These are phyloP conservation scores for Malania oleifera DNA, from an alignment of 164 flowering plant genomes.

Conservation along the genomic window DNA sequence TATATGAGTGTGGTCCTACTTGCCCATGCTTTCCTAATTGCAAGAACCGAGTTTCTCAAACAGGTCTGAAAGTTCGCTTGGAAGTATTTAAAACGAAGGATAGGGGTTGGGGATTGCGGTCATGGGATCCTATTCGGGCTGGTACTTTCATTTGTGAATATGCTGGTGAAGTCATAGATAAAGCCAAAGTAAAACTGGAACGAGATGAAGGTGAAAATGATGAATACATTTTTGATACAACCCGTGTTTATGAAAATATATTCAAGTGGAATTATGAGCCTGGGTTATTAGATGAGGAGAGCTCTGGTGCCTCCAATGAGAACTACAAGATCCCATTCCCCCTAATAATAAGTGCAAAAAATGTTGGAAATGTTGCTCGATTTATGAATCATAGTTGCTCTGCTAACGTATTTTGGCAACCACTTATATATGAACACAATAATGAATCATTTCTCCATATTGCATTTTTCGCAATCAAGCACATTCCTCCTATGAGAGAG, in stretches of 20 bases:
- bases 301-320: background rate
- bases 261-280: slow-evolving; percentile 1
- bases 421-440: background rate
- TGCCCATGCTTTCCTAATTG: slow-evolving; percentile 6
- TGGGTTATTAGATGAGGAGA: background rate
- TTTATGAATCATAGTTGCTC: slow-evolving; percentile 6
- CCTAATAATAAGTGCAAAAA: background rate
- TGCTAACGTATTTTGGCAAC: slow-evolving; percentile 4
- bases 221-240: background rate
- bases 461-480: slow-evolving; percentile 1
- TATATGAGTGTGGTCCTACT: slow-evolving; percentile 4
- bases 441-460: background rate
- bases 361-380: slow-evolving; percentile 6
- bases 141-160: slow-evolving; percentile 4
- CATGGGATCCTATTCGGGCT: slow-evolving; percentile 1
- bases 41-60: slow-evolving; percentile 7
- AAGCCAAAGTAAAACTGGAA: too few species aligned
- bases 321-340: background rate
- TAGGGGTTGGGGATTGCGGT: slow-evolving; percentile 6
- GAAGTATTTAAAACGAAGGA: slow-evolving; percentile 5
- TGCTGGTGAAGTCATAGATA: slow-evolving; percentile 3
- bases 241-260: background rate
- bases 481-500: slow-evolving; percentile 4
- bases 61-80: background rate
- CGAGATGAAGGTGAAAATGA: background rate